Base-by-base conservation (phyloP, 495 filamentous ascomycete species). In the Wilcoxina mikolae region DNA sequence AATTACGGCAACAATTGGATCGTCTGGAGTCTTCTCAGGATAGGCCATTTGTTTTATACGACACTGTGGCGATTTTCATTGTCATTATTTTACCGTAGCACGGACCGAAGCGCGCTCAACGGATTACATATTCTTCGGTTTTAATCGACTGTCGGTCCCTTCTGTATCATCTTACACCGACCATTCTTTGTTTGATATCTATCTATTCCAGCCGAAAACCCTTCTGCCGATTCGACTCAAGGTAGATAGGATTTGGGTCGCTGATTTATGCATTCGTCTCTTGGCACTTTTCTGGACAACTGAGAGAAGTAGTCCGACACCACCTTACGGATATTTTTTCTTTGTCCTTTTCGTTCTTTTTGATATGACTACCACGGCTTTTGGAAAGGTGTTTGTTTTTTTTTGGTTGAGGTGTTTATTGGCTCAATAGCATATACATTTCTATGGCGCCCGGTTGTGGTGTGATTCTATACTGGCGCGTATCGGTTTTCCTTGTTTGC, bases 381-480 rank as follows among this genome's bases (percentile, higher is more conserved):
- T 44, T 44, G 41, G 41, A 27, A 24, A 9, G 23, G 45, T 25
- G 25, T 48, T 48, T 25, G 56, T 58, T 53, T 25, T 24, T 24
- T 44, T 53, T 24, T 23, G 45, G 58, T 53, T 51, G 31, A 38
- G 49, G 38, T 41, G 55, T 59, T 59, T 56, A 49, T 25, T 61
- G 27, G 51, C 53, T 35, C 56, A 31, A 54, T 54, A 20, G 54
- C 54, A 58, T 62, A 57, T 24, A 57, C 50, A 54, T 41, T 59
- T 60, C 51, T 55, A 43, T 60, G 47, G 49, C 59, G 60, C 60
- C 59, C 47, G 58, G 54, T 51, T 51, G 47, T 52, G 47, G 57
- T 51, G 46, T 58, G 51, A 58, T 25, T 53, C 50, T 55, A 56
- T 45, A 35, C 50, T 57, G 58, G 60, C 58, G 60, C 54, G 58